These are phyloP conservation scores for Sclerotiophoma versabilis DNA, from an alignment of 2,329 filamentous ascomycete genomes.

Conservation along the genomic window DNA sequence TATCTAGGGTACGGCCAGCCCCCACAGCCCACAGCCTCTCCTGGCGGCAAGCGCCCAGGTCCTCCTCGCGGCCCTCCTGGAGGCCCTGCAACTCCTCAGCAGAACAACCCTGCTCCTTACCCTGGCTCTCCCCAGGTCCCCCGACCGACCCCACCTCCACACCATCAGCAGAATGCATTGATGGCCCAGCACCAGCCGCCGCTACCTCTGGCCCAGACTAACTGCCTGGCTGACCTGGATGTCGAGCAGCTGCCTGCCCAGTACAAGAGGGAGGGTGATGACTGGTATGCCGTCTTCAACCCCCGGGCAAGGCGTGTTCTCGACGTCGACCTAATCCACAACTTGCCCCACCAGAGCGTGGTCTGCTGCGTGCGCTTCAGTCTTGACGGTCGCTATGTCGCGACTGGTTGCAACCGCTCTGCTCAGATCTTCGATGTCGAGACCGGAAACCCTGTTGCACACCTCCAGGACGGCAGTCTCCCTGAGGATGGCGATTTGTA, in stretches of 20 bases:
- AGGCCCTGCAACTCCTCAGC: constrained; percentile 83
- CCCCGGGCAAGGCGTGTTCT: constrained; percentile 85
- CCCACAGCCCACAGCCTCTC: constrained; percentile 84
- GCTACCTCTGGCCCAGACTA: constrained; percentile 62
- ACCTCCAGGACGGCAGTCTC: constrained; percentile 86
- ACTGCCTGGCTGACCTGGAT: constrained; percentile 84
- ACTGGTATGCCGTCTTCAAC: constrained; percentile 99
- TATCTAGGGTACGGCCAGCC: constrained; percentile 77
- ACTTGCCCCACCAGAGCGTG: constrained; percentile 90
- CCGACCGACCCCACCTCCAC: constrained; percentile 75
- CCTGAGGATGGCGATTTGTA: constrained; percentile 92
- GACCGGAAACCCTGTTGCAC: constrained; percentile 84
- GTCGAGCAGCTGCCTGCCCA: constrained; percentile 83
- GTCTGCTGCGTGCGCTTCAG: constrained; percentile 99
- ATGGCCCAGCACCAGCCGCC: constrained; percentile 25
- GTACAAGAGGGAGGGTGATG: constrained; percentile 85
- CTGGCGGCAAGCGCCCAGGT: constrained; percentile 77
- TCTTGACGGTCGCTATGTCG: constrained; percentile 91
- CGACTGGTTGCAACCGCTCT: constrained; percentile 96
- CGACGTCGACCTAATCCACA: constrained; percentile 94
- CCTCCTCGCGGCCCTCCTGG: constrained; percentile 67
- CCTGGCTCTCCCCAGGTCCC: constrained; percentile 83
- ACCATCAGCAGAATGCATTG: constrained; percentile 44
- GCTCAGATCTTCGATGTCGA: constrained; percentile 98
- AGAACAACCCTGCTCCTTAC: constrained; percentile 86